Evolutionary conservation across 805 yeast genomes (phyloP).

Genomic region (Kockiozyma suomiensis): DNA sequence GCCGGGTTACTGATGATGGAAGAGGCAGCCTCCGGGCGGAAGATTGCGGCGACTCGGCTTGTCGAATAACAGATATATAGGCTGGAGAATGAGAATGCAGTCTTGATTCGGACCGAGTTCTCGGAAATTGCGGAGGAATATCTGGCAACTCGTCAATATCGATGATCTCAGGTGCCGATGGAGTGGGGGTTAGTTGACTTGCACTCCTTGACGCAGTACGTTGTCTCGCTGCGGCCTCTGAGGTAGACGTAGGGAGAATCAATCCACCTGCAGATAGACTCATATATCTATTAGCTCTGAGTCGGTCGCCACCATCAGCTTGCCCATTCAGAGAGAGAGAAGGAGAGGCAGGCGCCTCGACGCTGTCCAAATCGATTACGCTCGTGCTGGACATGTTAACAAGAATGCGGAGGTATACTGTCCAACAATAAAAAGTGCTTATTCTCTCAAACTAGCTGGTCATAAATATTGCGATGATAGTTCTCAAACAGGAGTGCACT

Average conservation of each 20-base stretch:
- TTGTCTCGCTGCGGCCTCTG: neutral
- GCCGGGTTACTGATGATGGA: too few relatives aligned
- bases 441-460: too few relatives aligned
- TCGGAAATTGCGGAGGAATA: neutral
- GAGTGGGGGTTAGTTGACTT: neutral
- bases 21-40: neutral
- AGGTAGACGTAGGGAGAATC: neutral
- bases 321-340: neutral
- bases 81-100: too few relatives aligned
- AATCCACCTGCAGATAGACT: neutral
- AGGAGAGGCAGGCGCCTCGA: neutral
- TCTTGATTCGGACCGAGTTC: too few relatives aligned
- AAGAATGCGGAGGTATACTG: too few relatives aligned
- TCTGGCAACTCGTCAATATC: slow-evolving; percentile 23
- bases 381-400: neutral
- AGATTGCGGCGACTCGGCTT: neutral
- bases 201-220: neutral
- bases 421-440: too few relatives aligned
- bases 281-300: neutral
- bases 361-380: slow-evolving; percentile 6
- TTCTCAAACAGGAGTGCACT: too few relatives aligned
- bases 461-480: too few relatives aligned
- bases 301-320: neutral
- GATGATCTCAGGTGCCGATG: slow-evolving; percentile 14
- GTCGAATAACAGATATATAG: too few relatives aligned